Percentiles rank a stretch among this genome's conserved stretches.
Conservation (phyloP, 768 basidiomycete species). For the Boletus bicolor region DNA sequence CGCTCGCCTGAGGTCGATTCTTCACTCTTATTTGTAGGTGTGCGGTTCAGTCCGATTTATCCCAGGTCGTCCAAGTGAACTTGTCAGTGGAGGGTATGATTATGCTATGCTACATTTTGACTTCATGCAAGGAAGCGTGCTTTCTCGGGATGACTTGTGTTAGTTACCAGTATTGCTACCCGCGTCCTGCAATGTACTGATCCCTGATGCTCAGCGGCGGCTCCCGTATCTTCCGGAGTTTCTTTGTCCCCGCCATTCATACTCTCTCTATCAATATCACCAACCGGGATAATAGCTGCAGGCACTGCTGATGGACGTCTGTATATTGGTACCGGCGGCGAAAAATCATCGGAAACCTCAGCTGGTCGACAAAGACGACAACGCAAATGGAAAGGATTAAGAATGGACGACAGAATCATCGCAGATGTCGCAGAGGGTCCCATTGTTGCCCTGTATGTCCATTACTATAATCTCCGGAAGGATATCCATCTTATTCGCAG, state of each 20-base stretch:
- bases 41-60: slow-evolving; percentile 70
- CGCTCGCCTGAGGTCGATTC: neutral
- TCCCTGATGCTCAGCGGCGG: slow-evolving; percentile 29
- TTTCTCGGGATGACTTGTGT: slow-evolving; percentile 65
- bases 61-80: slow-evolving; percentile 63
- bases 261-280: slow-evolving; percentile 56
- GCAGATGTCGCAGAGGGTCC: slow-evolving; percentile 67
- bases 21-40: slow-evolving; percentile 43
- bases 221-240: slow-evolving; percentile 44
- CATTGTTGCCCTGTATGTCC: slow-evolving; percentile 61
- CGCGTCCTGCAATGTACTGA: neutral
- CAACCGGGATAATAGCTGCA: slow-evolving; percentile 59
- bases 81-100: slow-evolving; percentile 80
- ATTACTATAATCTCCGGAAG: neutral
- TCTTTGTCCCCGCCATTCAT: slow-evolving; percentile 75
- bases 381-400: slow-evolving; percentile 73
- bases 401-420: slow-evolving; percentile 41
- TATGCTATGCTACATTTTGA: slow-evolving; percentile 67
- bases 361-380: slow-evolving; percentile 47
- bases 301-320: slow-evolving; percentile 76
- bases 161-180: slow-evolving; percentile 9
- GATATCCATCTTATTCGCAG: slow-evolving; percentile 31
- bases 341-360: slow-evolving; percentile 36
- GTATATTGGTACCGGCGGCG: slow-evolving; percentile 66
- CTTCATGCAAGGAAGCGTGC: slow-evolving; percentile 47